phyloP scores from a whole-genome alignment of 495 filamentous ascomycete genomes.

The Aspergillus ostianus region DNA sequence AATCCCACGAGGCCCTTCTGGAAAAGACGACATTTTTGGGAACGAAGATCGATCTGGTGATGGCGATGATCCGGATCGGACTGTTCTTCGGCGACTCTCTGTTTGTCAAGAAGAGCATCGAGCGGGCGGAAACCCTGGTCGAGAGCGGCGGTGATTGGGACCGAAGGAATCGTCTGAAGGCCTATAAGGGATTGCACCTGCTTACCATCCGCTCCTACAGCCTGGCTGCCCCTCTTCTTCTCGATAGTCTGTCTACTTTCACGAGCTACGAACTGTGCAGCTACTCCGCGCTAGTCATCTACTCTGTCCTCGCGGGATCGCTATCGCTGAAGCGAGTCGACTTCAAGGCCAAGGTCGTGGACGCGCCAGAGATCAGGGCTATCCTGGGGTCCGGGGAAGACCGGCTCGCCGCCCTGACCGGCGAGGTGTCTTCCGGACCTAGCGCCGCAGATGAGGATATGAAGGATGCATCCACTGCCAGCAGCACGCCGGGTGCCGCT shows the following conservation, averaged over 20 bases:
- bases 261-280: slow-evolving; percentile 97
- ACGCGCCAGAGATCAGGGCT: slow-evolving; percentile 96
- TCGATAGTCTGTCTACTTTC: slow-evolving; percentile 97
- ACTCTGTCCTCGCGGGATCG: slow-evolving; percentile 91
- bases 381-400: slow-evolving; percentile 89
- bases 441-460: slow-evolving; percentile 78
- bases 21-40: slow-evolving; percentile 93
- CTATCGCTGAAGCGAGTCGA: slow-evolving; percentile 94
- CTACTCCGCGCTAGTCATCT: slow-evolving; percentile 90
- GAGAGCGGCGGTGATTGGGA: slow-evolving; percentile 98
- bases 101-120: slow-evolving; percentile 88
- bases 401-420: slow-evolving; percentile 71
- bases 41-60: slow-evolving; percentile 92
- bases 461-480: slow-evolving; percentile 56
- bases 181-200: slow-evolving; percentile 92
- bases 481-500: slow-evolving; percentile 54
- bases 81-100: slow-evolving; percentile 92
- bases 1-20: slow-evolving; percentile 85
- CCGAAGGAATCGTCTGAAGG: slow-evolving; percentile 94
- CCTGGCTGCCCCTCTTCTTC: slow-evolving; percentile 84
- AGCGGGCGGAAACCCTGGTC: slow-evolving; percentile 84
- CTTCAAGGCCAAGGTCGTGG: slow-evolving; percentile 97
- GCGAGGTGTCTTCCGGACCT: slow-evolving; percentile 73
- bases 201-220: slow-evolving; percentile 89
- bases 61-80: slow-evolving; percentile 92